Percentiles rank a stretch among this genome's conserved stretches.
These are phyloP conservation scores for Durotheca rogersii DNA, from an alignment of 495 filamentous ascomycete genomes.

Conservation along the genomic window DNA sequence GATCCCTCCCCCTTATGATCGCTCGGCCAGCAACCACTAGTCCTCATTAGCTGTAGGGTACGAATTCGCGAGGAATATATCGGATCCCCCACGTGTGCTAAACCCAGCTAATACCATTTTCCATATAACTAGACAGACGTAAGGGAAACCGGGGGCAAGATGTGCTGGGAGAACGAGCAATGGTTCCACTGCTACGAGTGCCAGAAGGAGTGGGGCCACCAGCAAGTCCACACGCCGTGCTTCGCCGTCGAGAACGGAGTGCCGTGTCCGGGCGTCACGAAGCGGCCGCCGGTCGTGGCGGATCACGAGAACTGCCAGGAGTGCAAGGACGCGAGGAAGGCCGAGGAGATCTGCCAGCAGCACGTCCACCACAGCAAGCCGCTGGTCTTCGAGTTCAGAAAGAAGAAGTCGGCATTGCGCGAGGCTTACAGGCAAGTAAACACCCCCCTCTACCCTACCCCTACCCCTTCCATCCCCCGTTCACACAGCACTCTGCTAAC, in stretches of 20 bases:
- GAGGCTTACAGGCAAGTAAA: conserved; percentile 20
- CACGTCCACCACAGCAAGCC: conserved; percentile 12
- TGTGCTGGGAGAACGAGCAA: conserved; percentile 9
- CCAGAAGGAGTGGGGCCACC: conserved; percentile 5
- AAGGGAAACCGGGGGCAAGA: background rate
- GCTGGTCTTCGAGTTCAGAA: conserved; percentile 4
- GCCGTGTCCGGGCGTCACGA: background rate
- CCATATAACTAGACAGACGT: background rate
- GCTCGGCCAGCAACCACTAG: background rate
- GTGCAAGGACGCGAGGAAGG: conserved; percentile 8
- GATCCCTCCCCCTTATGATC: too few species aligned
- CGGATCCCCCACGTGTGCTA: too few species aligned
- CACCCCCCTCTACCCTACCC: background rate
- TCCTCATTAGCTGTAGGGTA: too few species aligned
- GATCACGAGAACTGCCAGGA: conserved; percentile 5
- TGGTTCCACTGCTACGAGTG: conserved; percentile 24
- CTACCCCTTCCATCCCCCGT: background rate
- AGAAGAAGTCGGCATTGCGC: background rate
- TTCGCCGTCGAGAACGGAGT: background rate
- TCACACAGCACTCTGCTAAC: background rate
- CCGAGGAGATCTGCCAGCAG: conserved; percentile 24
- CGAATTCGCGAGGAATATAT: too few species aligned
- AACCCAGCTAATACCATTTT: too few species aligned
- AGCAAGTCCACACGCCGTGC: background rate
- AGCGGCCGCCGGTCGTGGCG: background rate